Conservation (phyloP, 129 eudicot species). For the Oenanthe sinensis region DNA sequence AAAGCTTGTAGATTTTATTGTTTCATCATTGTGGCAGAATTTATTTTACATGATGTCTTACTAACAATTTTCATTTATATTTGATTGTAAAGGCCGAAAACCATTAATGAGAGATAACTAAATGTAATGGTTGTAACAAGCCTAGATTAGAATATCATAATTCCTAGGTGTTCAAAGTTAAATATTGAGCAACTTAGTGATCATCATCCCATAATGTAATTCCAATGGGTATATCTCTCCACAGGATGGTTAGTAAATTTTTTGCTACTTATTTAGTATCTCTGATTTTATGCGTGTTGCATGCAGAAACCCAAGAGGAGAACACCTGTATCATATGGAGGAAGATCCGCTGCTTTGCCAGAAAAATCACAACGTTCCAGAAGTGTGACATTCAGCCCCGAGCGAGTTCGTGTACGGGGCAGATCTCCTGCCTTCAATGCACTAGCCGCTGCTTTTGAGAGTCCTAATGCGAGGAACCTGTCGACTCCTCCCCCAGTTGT, state of each 20-base stretch:
- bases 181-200: not conserved
- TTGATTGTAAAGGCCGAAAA: not conserved
- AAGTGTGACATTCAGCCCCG: slow-evolving; percentile 82
- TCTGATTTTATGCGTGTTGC: slow-evolving; percentile 8
- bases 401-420: slow-evolving; percentile 90
- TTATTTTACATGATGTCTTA: not conserved
- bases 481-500: slow-evolving; percentile 95
- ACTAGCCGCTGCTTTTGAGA: slow-evolving; percentile 88
- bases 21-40: not conserved
- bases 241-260: not conserved
- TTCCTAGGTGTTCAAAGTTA: not conserved
- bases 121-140: not conserved
- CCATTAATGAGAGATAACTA: not conserved
- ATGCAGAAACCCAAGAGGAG: slow-evolving; percentile 92
- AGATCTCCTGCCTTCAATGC: slow-evolving; percentile 98
- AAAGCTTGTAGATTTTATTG: not conserved
- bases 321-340: slow-evolving; percentile 58
- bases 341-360: slow-evolving; percentile 58
- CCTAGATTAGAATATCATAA: not conserved
- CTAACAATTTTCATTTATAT: not conserved
- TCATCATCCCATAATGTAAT: not conserved
- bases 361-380: slow-evolving; percentile 96
- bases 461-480: slow-evolving; percentile 66
- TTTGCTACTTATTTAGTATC: not conserved
- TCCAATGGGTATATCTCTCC: not conserved